Conservation (phyloP, 2,329 filamentous ascomycete genomes). For the Hypoxylon sp. region DNA sequence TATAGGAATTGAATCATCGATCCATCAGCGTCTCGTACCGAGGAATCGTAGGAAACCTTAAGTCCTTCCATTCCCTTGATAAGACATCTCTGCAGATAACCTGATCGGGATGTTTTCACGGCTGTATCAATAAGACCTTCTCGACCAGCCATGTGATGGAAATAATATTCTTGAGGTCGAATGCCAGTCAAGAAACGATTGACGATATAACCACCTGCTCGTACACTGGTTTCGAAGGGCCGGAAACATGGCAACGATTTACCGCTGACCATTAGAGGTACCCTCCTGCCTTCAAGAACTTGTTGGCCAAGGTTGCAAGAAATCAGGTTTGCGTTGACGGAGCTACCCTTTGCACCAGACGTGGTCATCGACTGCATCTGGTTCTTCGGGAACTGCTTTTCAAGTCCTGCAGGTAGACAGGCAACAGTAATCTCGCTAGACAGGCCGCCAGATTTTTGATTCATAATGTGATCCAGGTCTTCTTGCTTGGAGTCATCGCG, state of each 20-base stretch:
- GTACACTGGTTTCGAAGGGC: constrained; percentile 88
- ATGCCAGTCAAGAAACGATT: constrained; percentile 99
- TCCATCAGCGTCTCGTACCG: constrained; percentile 94
- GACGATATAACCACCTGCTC: constrained; percentile 93
- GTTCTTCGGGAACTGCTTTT: constrained; percentile 94
- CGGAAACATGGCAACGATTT: constrained; percentile 96
- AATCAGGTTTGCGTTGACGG: constrained; percentile 96
- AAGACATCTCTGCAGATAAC: constrained; percentile 95
- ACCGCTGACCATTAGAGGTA: constrained; percentile 97
- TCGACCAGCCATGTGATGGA: constrained; percentile 99
- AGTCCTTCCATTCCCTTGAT: constrained; percentile 99
- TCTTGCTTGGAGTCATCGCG: constrained; percentile 93
- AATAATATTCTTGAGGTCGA: constrained; percentile 97
- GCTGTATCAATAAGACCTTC: constrained; percentile 99
- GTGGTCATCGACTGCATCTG: constrained; percentile 99
- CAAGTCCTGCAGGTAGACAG: constrained; percentile 85
- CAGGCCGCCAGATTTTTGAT: constrained; percentile 76
- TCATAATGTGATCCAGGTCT: constrained; percentile 90
- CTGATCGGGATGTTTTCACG: constrained; percentile 97
- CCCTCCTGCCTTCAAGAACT: constrained; percentile 92
- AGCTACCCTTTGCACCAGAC: constrained; percentile 92
- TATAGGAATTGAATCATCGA: constrained; percentile 96
- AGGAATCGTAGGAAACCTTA: constrained; percentile 91
- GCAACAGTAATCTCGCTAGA: constrained; percentile 83
- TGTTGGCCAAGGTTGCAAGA: constrained; percentile 98